Evolutionary conservation across 2,329 filamentous ascomycete species (phyloP).

Genomic region (Paraconiothyrium brasiliense): DNA sequence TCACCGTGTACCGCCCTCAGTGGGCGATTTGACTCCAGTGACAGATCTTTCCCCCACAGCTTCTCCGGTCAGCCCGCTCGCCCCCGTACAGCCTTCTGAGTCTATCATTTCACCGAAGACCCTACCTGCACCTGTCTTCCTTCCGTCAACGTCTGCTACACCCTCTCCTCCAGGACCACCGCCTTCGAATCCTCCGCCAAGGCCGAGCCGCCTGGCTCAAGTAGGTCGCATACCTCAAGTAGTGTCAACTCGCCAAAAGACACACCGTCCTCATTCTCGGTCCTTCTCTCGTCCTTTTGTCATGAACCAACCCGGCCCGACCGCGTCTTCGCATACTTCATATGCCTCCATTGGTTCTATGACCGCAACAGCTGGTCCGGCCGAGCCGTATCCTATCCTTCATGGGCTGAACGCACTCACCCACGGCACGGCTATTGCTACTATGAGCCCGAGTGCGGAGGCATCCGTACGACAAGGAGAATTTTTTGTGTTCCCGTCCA

Average conservation of each 20-base stretch:
- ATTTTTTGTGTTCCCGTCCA: slow-evolving; percentile 77
- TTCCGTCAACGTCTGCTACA: slow-evolving; percentile 12
- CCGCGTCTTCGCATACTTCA: slow-evolving; percentile 42
- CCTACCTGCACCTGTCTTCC: slow-evolving; percentile 10
- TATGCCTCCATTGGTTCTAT: slow-evolving; percentile 42
- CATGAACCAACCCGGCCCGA: slow-evolving; percentile 54
- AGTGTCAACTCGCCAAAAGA: slow-evolving; percentile 70
- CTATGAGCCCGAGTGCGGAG: slow-evolving; percentile 41
- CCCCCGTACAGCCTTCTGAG: slow-evolving; percentile 19
- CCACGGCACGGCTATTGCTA: slow-evolving; percentile 51
- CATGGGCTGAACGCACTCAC: slow-evolving; percentile 45
- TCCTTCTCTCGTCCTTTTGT: slow-evolving; percentile 88
- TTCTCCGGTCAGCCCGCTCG: slow-evolving; percentile 35
- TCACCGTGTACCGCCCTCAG: slow-evolving; percentile 22
- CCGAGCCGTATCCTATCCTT: slow-evolving; percentile 47
- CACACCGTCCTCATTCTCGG: slow-evolving; percentile 73
- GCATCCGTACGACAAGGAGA: slow-evolving; percentile 58
- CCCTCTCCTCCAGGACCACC: slow-evolving; percentile 37
- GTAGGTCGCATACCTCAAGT: slow-evolving; percentile 89
- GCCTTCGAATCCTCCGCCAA: slow-evolving; percentile 46
- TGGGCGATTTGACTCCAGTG: slow-evolving; percentile 43
- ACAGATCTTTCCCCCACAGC: slow-evolving; percentile 46
- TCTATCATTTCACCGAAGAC: slow-evolving; percentile 11
- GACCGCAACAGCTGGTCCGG: slow-evolving; percentile 38
- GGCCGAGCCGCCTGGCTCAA: slow-evolving; percentile 75